phyloP scores from a whole-genome alignment of 306 rosid genomes.

The Gastrolobium bilobum region DNA sequence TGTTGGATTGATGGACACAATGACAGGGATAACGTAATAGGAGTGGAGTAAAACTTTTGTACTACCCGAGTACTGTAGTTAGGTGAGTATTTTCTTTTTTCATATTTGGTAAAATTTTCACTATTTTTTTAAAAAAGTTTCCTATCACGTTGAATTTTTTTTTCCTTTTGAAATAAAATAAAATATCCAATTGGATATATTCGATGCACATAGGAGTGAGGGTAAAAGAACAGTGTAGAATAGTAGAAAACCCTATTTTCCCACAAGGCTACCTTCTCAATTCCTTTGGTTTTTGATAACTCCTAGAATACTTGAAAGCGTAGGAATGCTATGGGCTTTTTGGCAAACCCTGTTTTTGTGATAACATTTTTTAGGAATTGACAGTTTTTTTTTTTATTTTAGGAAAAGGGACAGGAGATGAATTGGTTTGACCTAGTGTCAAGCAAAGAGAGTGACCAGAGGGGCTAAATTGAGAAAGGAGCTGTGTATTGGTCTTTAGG shows the following conservation, averaged over 20 bases:
- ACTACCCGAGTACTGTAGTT: too few relatives aligned
- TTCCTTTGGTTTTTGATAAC: slow-evolving; percentile 61
- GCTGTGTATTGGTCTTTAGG: slow-evolving; percentile 54
- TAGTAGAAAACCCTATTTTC: slow-evolving; percentile 8
- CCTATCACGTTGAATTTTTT: too few relatives aligned
- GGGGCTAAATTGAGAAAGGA: slow-evolving; percentile 48
- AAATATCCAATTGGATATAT: too few relatives aligned
- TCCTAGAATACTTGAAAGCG: slow-evolving; percentile 67
- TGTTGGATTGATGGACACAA: not conserved
- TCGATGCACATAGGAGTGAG: not conserved
- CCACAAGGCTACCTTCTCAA: slow-evolving; percentile 51
- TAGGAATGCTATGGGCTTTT: slow-evolving; percentile 48
- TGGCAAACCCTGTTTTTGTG: slow-evolving; percentile 46
- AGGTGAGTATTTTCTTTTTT: too few relatives aligned
- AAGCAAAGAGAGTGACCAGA: slow-evolving; percentile 30
- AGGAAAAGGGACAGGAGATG: slow-evolving; percentile 25
- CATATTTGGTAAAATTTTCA: too few relatives aligned
- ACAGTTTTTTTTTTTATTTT: slow-evolving; percentile 27
- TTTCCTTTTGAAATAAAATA: too few relatives aligned
- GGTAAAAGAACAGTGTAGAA: slow-evolving; percentile 58
- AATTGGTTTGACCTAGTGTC: slow-evolving; percentile 38
- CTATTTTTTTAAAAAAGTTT: too few relatives aligned
- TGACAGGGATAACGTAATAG: slow-evolving; percentile 38
- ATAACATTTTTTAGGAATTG: slow-evolving; percentile 46
- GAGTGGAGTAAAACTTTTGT: not conserved